phyloP scores from a whole-genome alignment of 306 rosid species.

The Adenanthera pavonina region DNA sequence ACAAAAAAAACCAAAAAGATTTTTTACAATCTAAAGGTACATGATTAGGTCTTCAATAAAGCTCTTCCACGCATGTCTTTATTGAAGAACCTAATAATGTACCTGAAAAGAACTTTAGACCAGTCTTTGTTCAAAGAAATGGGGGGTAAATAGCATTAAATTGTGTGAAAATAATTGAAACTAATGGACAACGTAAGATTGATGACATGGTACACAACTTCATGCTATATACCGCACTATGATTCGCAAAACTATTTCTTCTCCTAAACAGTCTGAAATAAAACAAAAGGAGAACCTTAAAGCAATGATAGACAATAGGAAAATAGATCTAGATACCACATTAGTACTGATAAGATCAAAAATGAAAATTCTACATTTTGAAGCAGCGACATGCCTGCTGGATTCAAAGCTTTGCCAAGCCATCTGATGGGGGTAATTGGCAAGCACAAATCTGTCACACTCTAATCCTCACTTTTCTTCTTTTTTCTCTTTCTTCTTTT shows the following conservation, averaged over 20 bases:
- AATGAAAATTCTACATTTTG: background rate
- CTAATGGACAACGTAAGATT: background rate
- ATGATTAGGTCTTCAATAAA: background rate
- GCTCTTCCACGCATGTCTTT: background rate
- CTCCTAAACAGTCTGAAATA: background rate
- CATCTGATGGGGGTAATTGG: background rate
- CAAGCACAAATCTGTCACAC: conserved; percentile 13
- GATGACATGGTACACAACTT: background rate
- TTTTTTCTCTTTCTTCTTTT: conserved; percentile 62
- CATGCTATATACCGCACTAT: background rate
- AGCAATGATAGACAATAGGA: background rate
- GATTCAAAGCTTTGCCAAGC: background rate
- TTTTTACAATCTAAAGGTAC: background rate
- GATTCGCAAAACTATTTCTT: background rate
- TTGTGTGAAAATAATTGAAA: background rate
- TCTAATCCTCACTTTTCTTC: conserved; percentile 53
- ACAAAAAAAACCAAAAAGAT: background rate
- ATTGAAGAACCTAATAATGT: background rate
- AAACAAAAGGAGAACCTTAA: background rate
- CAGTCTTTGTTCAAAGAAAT: too few relatives aligned
- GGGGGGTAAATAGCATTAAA: background rate
- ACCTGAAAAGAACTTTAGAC: too few relatives aligned
- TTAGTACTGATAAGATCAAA: background rate
- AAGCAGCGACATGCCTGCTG: background rate
- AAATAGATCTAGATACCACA: background rate